Base-by-base conservation (phyloP, 108 stramenopile genomes). In the Nitzschia sp. region DNA sequence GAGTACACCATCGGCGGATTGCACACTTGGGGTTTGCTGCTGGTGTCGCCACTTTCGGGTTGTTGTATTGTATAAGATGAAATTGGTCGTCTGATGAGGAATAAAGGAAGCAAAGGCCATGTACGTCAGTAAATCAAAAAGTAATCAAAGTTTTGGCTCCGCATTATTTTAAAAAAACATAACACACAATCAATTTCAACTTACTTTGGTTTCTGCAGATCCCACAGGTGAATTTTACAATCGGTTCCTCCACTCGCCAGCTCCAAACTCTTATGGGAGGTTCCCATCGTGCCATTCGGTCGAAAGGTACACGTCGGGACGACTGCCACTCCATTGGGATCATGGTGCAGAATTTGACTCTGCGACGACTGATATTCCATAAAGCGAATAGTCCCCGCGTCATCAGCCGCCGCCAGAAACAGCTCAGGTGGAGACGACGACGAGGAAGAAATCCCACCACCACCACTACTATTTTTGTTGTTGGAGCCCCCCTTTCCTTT, bases 1-100 rank as follows among this genome's bases (percentile, higher is more conserved):
- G 81, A 73, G 75, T 94, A 78, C 1, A 94, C 84, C 65, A 87
- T 83, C 46, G 93, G 93, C 41, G 93, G 93, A 80, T 94, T 94
- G 81, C 88, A 91, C 3, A 91, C 58, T 68, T 91, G 89, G 3
- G 68, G 68, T 64, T 65, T 76, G 17, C 13, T 58, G 21, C 25
- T 41, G 11, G 41, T 62, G 6, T 25, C 38, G 6, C 63, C 55
- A 35, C 34, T 34, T 31, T 64, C 55, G 26, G 68, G 58, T 36
- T 35, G 32, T 22, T 53, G 47, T n/a, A 52, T 77, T 47, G 66
- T 48, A 55, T 66, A 80, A 52, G 59, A 59, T 22, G 53, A 81
- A 35, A 54, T 72, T 36, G 77, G 83, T 76, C 50, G 76, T 64
- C 68, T 70, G 17, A 0, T 53, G 25, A 19, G 1, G n/a, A n/a